Base-by-base conservation (phyloP, 2,329 filamentous ascomycete species). In the Diplodia mutila region DNA sequence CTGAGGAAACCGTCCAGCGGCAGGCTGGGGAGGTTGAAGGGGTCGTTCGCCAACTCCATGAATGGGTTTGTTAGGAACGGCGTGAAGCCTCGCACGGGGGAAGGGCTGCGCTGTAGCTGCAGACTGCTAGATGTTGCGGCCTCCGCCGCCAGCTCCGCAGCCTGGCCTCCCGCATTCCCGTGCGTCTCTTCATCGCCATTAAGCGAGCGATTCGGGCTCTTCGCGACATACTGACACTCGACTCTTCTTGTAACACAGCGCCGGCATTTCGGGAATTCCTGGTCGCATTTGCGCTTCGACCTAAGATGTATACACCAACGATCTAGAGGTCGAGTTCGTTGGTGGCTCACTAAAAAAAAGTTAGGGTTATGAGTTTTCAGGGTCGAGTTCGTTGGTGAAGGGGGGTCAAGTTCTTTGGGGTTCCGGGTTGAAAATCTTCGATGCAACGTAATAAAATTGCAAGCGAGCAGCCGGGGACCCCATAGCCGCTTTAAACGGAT, bases 211-310 rank as follows among this genome's bases (percentile, higher is more conserved):
- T n/a, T n/a, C n/a, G n/a, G n/a, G n/a, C n/a, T n/a, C n/a, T n/a
- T n/a, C n/a, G 8, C n/a, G 53, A 11, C 3, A 0, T n/a, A n/a
- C 21, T 21, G n/a, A 18, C 70, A 72, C 1, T 68, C 69, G 29
- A 61, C 52, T 6, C 25, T 51, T 65, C 69, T 70, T 18, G 67
- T 61, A 34, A 67, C 48, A 46, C 70, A 72, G 16, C 70, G 70
- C 39, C 66, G 67, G 32, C 70, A 72, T n/a, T 39, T 66, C 8
- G 70, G 70, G n/a, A 42, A 39, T 18, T 18, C 61, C 61, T 68
- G 67, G 57, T 71, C 70, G 65, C 70, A 72, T 25, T 67, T 71
- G 34, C 69, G 65, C 61, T 72, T 72, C 1, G 68, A n/a, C n/a
- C n/a, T n/a, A n/a, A n/a, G n/a, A n/a, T n/a, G n/a, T n/a, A 49